Percentiles rank a stretch among this genome's conserved stretches.
Evolutionary conservation across 768 basidiomycete species (phyloP).

Genomic region (Tubosaeta sp.): DNA sequence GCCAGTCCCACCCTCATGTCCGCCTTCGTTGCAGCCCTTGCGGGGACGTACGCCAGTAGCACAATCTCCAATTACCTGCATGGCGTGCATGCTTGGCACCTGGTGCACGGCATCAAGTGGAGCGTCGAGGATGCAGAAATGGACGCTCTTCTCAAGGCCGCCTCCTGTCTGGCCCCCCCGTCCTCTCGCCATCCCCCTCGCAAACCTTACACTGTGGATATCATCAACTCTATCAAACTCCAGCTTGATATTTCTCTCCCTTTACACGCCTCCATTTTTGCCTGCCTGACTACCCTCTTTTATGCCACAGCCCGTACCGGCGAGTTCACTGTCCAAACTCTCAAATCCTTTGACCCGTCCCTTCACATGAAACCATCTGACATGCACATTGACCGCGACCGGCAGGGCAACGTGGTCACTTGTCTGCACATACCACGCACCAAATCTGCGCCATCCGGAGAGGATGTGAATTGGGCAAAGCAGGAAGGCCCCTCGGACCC

Average conservation of each 20-base stretch:
- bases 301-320: background rate
- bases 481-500: slow-evolving; percentile 11
- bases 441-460: slow-evolving; percentile 8
- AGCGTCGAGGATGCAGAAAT: background rate
- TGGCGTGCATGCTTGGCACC: background rate
- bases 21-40: background rate
- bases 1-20: background rate
- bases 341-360: background rate
- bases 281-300: background rate
- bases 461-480: slow-evolving; percentile 10
- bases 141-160: background rate
- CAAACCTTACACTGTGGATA: background rate
- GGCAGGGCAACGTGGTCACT: slow-evolving; percentile 19
- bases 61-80: background rate
- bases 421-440: slow-evolving; percentile 17
- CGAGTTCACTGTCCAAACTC: background rate
- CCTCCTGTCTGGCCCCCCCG: background rate
- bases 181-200: background rate
- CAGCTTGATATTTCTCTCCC: background rate
- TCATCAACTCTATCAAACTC: background rate
- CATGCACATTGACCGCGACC: background rate
- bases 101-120: background rate
- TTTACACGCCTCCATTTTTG: background rate
- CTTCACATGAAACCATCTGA: background rate
- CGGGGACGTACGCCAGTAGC: background rate